These are phyloP conservation scores for Actinomortierella wolfii DNA, from an alignment of 371 early-diverging fungal species.

Conservation along the genomic window DNA sequence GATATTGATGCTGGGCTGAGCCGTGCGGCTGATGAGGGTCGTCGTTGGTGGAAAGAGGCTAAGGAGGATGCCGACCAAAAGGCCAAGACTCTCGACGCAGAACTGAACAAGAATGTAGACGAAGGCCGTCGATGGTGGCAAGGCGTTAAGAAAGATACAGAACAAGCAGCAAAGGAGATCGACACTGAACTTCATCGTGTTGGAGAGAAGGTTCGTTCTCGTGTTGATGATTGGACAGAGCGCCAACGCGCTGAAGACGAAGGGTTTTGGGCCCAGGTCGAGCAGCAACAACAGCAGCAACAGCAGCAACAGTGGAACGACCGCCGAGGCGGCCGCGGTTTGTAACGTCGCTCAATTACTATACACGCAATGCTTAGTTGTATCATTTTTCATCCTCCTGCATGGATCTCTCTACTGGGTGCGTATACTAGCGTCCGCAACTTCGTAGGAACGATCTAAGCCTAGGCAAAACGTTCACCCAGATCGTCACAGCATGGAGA, in stretches of 20 bases:
- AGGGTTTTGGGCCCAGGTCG: constrained; percentile 3
- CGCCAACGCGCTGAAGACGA: background rate
- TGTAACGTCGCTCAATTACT: too few relatives aligned
- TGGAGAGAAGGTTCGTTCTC: too few relatives aligned
- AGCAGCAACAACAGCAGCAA: constrained; percentile 12
- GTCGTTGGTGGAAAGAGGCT: constrained; percentile 2
- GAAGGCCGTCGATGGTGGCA: background rate
- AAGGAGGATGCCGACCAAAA: constrained; percentile 10
- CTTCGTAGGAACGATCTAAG: too few relatives aligned
- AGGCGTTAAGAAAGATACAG: constrained; percentile 5
- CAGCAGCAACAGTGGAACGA: constrained; percentile 1
- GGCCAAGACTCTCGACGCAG: background rate
- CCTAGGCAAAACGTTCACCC: too few relatives aligned
- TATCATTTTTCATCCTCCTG: too few relatives aligned
- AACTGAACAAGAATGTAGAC: constrained; percentile 18
- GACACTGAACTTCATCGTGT: too few relatives aligned
- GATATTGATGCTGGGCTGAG: background rate
- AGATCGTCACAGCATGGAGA: too few relatives aligned
- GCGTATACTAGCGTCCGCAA: too few relatives aligned
- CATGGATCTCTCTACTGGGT: too few relatives aligned
- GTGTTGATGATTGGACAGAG: too few relatives aligned
- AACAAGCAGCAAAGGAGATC: constrained; percentile 3
- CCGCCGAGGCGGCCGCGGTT: too few relatives aligned
- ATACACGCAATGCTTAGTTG: too few relatives aligned
- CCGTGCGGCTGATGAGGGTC: background rate